A percentile compares a stretch with the other conserved stretches of the same genome.
These are phyloP conservation scores for Metschnikowia lachancei DNA, from an alignment of 805 yeast genomes.

Conservation along the genomic window DNA sequence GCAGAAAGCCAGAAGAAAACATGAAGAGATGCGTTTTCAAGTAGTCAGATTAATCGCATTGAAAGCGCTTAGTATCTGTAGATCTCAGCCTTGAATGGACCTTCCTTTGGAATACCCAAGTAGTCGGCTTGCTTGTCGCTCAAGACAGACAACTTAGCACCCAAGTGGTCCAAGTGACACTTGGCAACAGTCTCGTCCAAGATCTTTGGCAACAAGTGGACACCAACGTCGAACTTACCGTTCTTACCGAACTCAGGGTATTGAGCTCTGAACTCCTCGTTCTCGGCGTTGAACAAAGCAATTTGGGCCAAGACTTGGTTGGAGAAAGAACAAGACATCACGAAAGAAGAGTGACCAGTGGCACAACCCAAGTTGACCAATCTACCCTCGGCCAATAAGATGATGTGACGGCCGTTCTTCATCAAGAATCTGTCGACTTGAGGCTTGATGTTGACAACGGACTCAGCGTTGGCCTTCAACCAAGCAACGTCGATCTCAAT, in stretches of 20 bases:
- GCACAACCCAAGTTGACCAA: constrained; percentile 99
- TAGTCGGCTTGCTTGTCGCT: constrained; percentile 84
- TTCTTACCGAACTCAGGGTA: constrained; percentile 89
- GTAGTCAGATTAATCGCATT: constrained; percentile 1
- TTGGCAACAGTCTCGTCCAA: constrained; percentile 98
- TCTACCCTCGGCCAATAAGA: constrained; percentile 98
- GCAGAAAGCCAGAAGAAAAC: not conserved
- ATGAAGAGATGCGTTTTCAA: constrained; percentile 15
- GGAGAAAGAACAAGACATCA: constrained; percentile 99
- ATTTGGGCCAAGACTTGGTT: constrained; percentile 98
- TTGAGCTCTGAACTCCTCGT: constrained; percentile 72
- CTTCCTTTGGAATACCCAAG: constrained; percentile 86
- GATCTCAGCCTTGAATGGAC: constrained; percentile 97
- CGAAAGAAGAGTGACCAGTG: constrained; percentile 98
- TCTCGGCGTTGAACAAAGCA: constrained; percentile 74
- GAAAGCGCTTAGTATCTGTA: constrained; percentile 79
- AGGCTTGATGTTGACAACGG: constrained; percentile 96
- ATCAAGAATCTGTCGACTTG: constrained; percentile 97
- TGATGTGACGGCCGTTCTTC: constrained; percentile 86
- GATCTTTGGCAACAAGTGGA: constrained; percentile 94
- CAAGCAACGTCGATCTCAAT: constrained; percentile 99
- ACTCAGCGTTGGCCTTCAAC: constrained; percentile 91
- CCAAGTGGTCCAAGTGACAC: constrained; percentile 92
- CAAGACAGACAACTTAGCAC: constrained; percentile 80
- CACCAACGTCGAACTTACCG: constrained; percentile 88